Conservation (phyloP, 345 rosid species). For the Hibiscus tridactylites region DNA sequence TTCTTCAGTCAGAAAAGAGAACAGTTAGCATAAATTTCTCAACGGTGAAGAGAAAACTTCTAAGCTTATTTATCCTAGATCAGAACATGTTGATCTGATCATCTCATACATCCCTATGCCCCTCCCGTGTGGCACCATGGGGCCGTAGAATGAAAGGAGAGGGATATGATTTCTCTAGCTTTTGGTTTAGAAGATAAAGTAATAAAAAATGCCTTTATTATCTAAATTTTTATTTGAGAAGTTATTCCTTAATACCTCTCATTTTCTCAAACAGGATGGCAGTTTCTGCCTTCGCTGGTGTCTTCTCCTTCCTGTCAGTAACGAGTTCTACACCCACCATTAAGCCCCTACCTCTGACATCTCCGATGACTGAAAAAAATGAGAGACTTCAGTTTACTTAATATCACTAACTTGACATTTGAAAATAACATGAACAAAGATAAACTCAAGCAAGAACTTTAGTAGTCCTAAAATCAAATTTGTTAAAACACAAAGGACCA, state of each 20-base stretch:
- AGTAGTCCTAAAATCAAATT: background rate
- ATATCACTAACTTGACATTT: background rate
- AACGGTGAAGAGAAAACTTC: background rate
- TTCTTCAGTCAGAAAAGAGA: constrained; percentile 34
- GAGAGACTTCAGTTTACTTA: background rate
- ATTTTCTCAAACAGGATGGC: constrained; percentile 69
- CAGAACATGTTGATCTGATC: background rate
- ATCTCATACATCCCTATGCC: background rate
- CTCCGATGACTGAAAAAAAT: constrained; percentile 63
- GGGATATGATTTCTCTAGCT: background rate
- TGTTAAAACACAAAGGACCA: background rate
- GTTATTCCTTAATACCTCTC: constrained; percentile 39
- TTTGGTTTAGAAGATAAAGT: background rate
- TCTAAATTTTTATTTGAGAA: background rate
- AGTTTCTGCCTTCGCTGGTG: constrained; percentile 84
- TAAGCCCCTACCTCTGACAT: constrained; percentile 85
- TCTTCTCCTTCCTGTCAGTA: constrained; percentile 65
- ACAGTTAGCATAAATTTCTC: background rate
- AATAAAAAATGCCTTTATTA: background rate
- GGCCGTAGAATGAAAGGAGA: background rate
- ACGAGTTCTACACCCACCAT: constrained; percentile 88
- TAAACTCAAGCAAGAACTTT: background rate
- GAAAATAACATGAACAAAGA: background rate
- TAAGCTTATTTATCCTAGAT: background rate
- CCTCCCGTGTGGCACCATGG: background rate